Conservation (phyloP, 805 yeast genomes). For the Wickerhamomyces canadensis region DNA sequence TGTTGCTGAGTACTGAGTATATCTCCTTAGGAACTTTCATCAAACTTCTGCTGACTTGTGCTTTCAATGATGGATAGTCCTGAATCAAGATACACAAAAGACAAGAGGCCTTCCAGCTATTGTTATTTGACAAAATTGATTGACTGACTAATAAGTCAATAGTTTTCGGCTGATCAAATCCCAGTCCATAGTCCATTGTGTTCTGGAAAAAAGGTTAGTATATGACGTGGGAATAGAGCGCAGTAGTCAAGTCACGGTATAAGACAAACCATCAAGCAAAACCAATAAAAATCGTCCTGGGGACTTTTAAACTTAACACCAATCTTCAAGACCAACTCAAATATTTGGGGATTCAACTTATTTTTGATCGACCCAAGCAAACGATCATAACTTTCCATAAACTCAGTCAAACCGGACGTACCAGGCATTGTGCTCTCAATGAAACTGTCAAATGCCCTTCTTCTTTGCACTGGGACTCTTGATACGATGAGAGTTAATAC, state of each 20-base stretch:
- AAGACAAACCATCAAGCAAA: constrained; percentile 13
- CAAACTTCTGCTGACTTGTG: not conserved
- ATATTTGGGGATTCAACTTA: constrained; percentile 10
- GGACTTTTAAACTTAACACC: constrained; percentile 15
- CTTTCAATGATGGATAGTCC: constrained; percentile 13
- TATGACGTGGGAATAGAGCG: not conserved
- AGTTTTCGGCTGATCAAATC: constrained; percentile 12
- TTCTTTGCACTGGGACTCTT: constrained; percentile 1
- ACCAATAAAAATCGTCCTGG: constrained; percentile 21
- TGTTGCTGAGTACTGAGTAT: constrained; percentile 3
- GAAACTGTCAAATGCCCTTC: not conserved
- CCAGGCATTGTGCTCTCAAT: not conserved
- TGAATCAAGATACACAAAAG: constrained; percentile 20
- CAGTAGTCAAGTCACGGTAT: not conserved
- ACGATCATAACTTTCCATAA: not conserved
- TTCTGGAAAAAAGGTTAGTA: no score
- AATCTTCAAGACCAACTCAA: constrained; percentile 20
- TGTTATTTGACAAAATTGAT: constrained; percentile 3
- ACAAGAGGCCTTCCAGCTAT: constrained; percentile 25
- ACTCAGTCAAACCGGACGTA: not conserved
- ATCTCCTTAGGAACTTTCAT: not conserved
- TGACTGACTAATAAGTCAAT: constrained; percentile 9
- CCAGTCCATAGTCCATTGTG: constrained; percentile 15
- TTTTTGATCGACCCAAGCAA: constrained; percentile 9
- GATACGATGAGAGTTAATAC: no score